Evolutionary conservation across 352 stramenopile species (phyloP), one percentile per base, ranked within the genome.

Genomic region (Phytopythium oedochilum): DNA sequence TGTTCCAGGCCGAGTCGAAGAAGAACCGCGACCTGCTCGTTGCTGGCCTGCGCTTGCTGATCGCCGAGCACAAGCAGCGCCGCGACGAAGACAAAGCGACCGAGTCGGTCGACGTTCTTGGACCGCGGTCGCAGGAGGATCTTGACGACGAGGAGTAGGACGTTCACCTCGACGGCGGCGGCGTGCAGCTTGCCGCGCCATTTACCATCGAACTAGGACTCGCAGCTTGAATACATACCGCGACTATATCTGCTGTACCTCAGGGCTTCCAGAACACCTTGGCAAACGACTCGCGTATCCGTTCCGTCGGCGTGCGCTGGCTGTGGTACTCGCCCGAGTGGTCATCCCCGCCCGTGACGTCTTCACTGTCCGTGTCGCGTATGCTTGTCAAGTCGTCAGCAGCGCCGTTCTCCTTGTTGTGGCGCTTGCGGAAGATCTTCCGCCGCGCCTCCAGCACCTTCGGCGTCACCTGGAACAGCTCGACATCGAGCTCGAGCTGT

Each of bases 1-100:
- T 88, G 12, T 88, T 87, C 55, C 63, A 88, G 51, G 73, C 76
- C 20, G 81, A 89, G 46, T 75, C 69, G 3, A 53, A 76, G 25
- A 89, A 92, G 67, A 88, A 59, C 11, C 68, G 81, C 23, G 81
- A 92, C 28, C 57, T 92, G 53, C 54, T 92, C 0, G 78, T 89
- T 17, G 78, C 78, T 1, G 81, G 81, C 0, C 69, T 84, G 36
- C 74, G 81, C 14, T 55, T 89, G 47, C 57, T 92, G 10, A 73
- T 83, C 18, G 71, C 73, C 2, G 76, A 87, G 34, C 78, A 81
- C 63, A 86, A 82, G 48, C 68, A 72, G 53, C 56, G 31, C 14
- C 48, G 48, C 31, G 14, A 22, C 1, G 28, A 52, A 52, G 46
- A 52, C 18, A 52, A 39, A 18, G 20, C 26, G 31, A 18, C 18